Base-by-base conservation (phyloP, 2,329 filamentous ascomycete species). In the Helotiales sp. region DNA sequence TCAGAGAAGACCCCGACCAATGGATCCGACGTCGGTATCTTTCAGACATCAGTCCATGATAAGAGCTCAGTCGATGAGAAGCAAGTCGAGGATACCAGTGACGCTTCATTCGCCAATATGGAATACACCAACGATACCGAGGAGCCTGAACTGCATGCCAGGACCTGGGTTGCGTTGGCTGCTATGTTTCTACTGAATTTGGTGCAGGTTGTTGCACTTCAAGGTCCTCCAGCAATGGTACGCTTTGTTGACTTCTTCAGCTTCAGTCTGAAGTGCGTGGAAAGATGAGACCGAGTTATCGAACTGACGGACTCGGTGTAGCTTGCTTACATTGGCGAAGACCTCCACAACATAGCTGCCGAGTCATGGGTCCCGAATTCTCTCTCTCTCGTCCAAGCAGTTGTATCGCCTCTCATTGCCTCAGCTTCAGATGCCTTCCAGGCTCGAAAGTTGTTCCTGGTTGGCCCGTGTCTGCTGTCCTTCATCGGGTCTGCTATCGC, bases 261-360 rank as follows among this genome's bases (percentile, higher is more conserved):
- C n/a, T n/a, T n/a, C n/a, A n/a, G n/a, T n/a, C n/a, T n/a, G n/a
- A n/a, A n/a, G n/a, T n/a, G n/a, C n/a, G n/a, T n/a, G n/a, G n/a
- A n/a, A n/a, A n/a, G n/a, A n/a, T n/a, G n/a, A n/a, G n/a, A n/a
- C n/a, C n/a, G n/a, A n/a, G n/a, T n/a, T n/a, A n/a, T n/a, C n/a
- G n/a, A n/a, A n/a, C 52, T 55, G 28, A 34, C n/a, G 3, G 17
- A 6, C 1, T 55, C 1, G 7, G 22, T 17, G n/a, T 8, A 34
- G 52, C 52, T 55, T 24, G 52, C 52, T 34, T 55, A 55, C 30
- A 55, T 55, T n/a, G 52, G 52, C 17, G 30, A 55, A 34, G 17
- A 55, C 4, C 52, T 55, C 28, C 26, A 55, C 52, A 55, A 55
- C 49, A 37, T 8, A 55, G 52, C 52, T 22, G 52, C 52, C n/a